phyloP scores from a whole-genome alignment of 805 yeast species.

The Candida lessepsii region DNA sequence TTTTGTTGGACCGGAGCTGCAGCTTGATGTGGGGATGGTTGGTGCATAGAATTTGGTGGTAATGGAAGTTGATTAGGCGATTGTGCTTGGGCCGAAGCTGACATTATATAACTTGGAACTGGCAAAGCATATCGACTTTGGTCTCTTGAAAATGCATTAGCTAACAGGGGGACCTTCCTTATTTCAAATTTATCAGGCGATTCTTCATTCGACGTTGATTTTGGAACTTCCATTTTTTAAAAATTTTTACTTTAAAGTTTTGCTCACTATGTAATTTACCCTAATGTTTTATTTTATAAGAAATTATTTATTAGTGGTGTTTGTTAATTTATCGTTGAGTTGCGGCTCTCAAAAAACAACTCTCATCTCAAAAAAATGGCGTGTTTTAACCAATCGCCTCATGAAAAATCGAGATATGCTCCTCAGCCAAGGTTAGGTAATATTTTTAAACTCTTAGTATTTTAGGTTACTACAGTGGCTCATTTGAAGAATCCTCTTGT shows the following conservation, averaged over 20 bases:
- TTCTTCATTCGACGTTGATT: slow-evolving; percentile 3
- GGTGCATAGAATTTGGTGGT: not conserved
- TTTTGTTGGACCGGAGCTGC: not conserved
- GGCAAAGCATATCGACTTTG: slow-evolving; percentile 8
- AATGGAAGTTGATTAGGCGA: not conserved
- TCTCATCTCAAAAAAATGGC: slow-evolving; percentile 5
- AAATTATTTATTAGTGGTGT: not conserved
- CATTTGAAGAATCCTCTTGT: no score
- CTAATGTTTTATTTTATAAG: not conserved
- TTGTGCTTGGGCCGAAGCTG: slow-evolving; percentile 1
- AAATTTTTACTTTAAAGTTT: not conserved
- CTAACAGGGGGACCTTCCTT: slow-evolving; percentile 7
- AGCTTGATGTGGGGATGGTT: not conserved
- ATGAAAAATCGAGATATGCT: slow-evolving; percentile 3
- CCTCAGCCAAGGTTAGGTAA: not conserved
- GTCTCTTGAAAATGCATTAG: slow-evolving; percentile 10
- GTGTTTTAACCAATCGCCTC: slow-evolving; percentile 6
- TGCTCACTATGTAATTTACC: not conserved
- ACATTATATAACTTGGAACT: slow-evolving; percentile 4
- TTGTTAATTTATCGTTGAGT: slow-evolving; percentile 6
- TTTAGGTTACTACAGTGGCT: no score
- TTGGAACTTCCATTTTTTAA: slow-evolving; percentile 3
- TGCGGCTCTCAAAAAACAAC: slow-evolving; percentile 8
- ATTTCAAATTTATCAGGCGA: slow-evolving; percentile 6
- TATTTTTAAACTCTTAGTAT: no score